phyloP scores from a whole-genome alignment of 2,329 filamentous ascomycete species.

The Lasiodiplodia sp. region DNA sequence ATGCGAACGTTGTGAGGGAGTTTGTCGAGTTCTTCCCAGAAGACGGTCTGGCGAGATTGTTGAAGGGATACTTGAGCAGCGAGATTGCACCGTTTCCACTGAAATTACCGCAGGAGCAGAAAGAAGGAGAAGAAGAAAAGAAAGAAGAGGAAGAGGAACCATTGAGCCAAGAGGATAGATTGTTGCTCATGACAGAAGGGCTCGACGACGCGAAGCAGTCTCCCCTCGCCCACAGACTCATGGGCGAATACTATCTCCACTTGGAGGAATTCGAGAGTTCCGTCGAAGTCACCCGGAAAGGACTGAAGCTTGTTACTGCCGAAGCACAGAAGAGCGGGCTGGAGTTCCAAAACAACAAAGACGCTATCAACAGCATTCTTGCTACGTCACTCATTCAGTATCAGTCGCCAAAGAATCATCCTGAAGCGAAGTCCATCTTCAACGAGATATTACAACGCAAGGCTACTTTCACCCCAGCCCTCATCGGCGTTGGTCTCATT shows the following conservation, averaged over 20 bases:
- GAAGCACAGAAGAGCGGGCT: constrained; percentile 74
- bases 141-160: constrained; percentile 57
- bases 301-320: constrained; percentile 65
- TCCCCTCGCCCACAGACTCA: constrained; percentile 80
- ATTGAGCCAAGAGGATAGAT: constrained; percentile 77
- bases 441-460: constrained; percentile 80
- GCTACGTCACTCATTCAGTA: constrained; percentile 90
- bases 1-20: constrained; percentile 77
- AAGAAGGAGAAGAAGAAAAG: constrained; percentile 42
- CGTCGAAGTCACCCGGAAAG: constrained; percentile 80
- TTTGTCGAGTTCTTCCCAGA: constrained; percentile 87
- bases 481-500: constrained; percentile 90
- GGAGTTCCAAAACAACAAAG: constrained; percentile 61
- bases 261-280: constrained; percentile 85
- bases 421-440: constrained; percentile 86
- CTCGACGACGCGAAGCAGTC: constrained; percentile 65
- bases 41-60: constrained; percentile 79
- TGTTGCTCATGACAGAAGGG: constrained; percentile 77
- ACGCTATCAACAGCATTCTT: constrained; percentile 78
- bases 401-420: constrained; percentile 87
- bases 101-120: constrained; percentile 31
- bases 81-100: constrained; percentile 81
- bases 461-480: constrained; percentile 75
- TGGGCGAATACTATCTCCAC: constrained; percentile 82
- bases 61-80: constrained; percentile 83